Evolutionary conservation across 768 basidiomycete genomes (phyloP), one percentile per base, ranked within the genome.

Genomic region (Pisolithus sp.): DNA sequence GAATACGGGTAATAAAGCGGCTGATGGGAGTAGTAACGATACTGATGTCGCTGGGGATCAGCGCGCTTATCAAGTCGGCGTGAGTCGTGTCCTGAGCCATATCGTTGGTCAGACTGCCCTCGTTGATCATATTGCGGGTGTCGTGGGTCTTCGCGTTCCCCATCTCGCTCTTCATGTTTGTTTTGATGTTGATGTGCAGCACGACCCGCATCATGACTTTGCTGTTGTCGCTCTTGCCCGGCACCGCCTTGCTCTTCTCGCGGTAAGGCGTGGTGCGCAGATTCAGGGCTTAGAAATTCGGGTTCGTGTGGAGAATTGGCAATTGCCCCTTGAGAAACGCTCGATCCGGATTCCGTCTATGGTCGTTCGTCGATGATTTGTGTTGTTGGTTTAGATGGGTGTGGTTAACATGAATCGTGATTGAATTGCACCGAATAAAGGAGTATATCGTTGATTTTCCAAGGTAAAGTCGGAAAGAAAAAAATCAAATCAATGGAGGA

Each of bases 271-370:
- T 60, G 54, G 52, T 64, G 62, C 2, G 72, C 70, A 36, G 69
- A 61, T 5, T 76, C 73, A 5, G 79, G 75, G 7, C 76, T 73
- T 24, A 80, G 63, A 4, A 78, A 66, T 2, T 74, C 68, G 0
- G 69, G 71, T 75, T 68, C 2, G 72, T 43, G 17, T 62, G 54
- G 3, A 69, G 49, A 13, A 48, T 43, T 12, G n/a, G 20, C 30
- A 8, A 47, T 12, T 61, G 38, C 54, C 46, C 48, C 65, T 54
- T 58, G 57, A 2, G 76, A 76, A 1, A 65, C 49, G 26, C 54
- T 58, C 2, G 73, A 70, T 8, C 70, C 69, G 4, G 76, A 69
- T 38, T 69, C 67, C 7, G 75, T 74, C 76, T 79, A 37, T 36
- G 20, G 13, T 36, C 40, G 23, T 34, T 46, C 21, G n/a, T 17